Evolutionary conservation across 108 stramenopile species (phyloP), one percentile per base, ranked within the genome.

Genomic region (Aurantiochytrium sp.): DNA sequence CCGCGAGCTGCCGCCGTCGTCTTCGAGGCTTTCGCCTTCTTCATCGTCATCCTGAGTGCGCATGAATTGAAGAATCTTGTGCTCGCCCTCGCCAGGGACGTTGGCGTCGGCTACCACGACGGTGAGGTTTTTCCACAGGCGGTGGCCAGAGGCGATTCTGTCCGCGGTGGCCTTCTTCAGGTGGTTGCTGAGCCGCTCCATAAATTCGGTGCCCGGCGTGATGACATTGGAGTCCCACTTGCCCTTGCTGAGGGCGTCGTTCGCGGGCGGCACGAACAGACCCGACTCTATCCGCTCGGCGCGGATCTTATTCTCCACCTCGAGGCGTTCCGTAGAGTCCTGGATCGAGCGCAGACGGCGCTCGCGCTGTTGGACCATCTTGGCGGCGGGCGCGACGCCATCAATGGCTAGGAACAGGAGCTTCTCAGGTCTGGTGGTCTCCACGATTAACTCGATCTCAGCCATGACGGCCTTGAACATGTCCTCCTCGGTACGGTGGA

Each of bases 161-260:
- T 92, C 87, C 41, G 95, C 87, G 86, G 92, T 95, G 41, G 93
- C 90, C 32, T 93, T 89, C 17, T 95, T 93, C 86, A 97, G 91
- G 87, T 96, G 96, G 15, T 81, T 24, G 24, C 73, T 90, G 54
- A 98, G 69, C 88, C 93, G 90, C 41, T 95, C 86, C 98, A 99
- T 99, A 91, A 99, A 99, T 27, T 93, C 95, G 8, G 99, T 99
- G 34, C 99, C 99, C 0, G 99, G 99, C 4, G 99, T 99, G 92
- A 99, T 99, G 54, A 98, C 98, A 93, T 99, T 99, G 86, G 96
- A 97, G 93, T 97, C 96, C 95, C 96, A 98, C 24, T n/a, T n/a
- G n/a, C 45, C 17, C 31, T 41, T 48, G 39, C 12, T 12, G 39
- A 6, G 15, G 24, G 6, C 6, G 39, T 30, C 39, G 12, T 17